Evolutionary conservation across 108 stramenopile genomes (phyloP), one percentile per base, ranked within the genome.

Genomic region (Cyclotella sp.): DNA sequence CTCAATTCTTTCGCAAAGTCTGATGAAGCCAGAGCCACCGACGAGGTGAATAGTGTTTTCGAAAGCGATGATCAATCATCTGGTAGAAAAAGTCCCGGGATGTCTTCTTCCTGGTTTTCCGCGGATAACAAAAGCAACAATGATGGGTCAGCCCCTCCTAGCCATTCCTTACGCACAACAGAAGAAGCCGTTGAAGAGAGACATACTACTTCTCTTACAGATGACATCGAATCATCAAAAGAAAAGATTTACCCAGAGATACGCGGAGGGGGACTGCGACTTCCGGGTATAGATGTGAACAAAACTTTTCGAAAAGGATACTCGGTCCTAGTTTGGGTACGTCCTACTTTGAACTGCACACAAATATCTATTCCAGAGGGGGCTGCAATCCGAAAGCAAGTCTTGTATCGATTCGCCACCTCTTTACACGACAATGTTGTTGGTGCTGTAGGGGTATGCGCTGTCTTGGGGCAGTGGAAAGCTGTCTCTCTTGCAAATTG

Each of bases 241-340:
- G 30, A 61, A 61, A 61, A 34, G 19, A 41, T 44, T 54, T 54
- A 57, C 28, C 72, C 66, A n/a, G 3, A 21, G 15, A 55, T 75
- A 43, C 68, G 63, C 49, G 82, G 76, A 52, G 82, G 82, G 0
- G 83, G 85, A 28, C 78, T 86, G 29, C 77, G 71, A 8, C 83
- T 89, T 3, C 95, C 95, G 0, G 78, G 79, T 0, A 67, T 95
- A 64, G 91, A 92, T 42, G 91, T 90, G 89, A 88, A 90, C 59
- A 68, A 72, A 19, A 82, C 87, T 10, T 95, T 93, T 77, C 90
- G 90, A n/a, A 95, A 93, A 73, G 87, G 91, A 16, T 93, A 95
- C 63, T 87, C 88, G 11, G 39, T 95, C 0, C 52, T 91, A 47
- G 64, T 95, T 45, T 95, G 94, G 94, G 83, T 95, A 27, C 81